A percentile compares a stretch with the other conserved stretches of the same genome.
Evolutionary conservation across 345 rosid species (phyloP).

Genomic region (Ricinus communis): DNA sequence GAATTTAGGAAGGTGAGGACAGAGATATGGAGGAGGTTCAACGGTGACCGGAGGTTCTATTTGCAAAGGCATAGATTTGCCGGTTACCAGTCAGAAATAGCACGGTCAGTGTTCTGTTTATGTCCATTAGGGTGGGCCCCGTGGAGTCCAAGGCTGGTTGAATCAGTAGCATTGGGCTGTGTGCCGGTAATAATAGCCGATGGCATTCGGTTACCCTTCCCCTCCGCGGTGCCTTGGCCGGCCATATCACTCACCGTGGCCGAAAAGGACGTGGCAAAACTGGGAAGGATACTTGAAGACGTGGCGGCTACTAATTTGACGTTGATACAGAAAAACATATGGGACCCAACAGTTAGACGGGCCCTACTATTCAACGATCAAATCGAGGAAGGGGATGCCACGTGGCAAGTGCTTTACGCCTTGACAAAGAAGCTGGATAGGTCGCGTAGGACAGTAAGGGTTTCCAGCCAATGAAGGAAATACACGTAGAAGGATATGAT

Average conservation of each 20-base stretch:
- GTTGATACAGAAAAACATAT: constrained; percentile 57
- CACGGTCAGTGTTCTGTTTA: constrained; percentile 75
- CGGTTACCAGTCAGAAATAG: constrained; percentile 82
- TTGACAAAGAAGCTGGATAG: constrained; percentile 51
- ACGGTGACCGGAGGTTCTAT: constrained; percentile 67
- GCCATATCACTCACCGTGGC: constrained; percentile 80
- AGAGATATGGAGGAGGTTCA: constrained; percentile 67
- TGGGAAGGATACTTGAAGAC: constrained; percentile 60
- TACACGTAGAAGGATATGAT: constrained; percentile 27
- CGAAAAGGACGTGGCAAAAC: constrained; percentile 66
- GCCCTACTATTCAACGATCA: constrained; percentile 61
- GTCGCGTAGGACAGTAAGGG: constrained; percentile 49
- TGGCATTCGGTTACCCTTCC: constrained; percentile 76
- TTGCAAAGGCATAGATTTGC: constrained; percentile 69
- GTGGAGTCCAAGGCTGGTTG: constrained; percentile 95
- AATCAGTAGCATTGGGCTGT: constrained; percentile 82
- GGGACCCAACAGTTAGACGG: constrained; percentile 59
- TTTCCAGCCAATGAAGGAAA: constrained; percentile 22
- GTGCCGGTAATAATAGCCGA: constrained; percentile 91
- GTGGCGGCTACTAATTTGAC: constrained; percentile 77
- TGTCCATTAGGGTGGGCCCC: constrained; percentile 99
- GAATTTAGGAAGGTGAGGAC: constrained; percentile 75
- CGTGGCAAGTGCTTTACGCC: constrained; percentile 69
- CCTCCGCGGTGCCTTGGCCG: constrained; percentile 63
- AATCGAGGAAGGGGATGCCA: constrained; percentile 68